Percentiles rank a stretch among this genome's conserved stretches.
These are phyloP conservation scores for Aureobasidium melanogenum DNA, from an alignment of 2,329 filamentous ascomycete species.

Conservation along the genomic window DNA sequence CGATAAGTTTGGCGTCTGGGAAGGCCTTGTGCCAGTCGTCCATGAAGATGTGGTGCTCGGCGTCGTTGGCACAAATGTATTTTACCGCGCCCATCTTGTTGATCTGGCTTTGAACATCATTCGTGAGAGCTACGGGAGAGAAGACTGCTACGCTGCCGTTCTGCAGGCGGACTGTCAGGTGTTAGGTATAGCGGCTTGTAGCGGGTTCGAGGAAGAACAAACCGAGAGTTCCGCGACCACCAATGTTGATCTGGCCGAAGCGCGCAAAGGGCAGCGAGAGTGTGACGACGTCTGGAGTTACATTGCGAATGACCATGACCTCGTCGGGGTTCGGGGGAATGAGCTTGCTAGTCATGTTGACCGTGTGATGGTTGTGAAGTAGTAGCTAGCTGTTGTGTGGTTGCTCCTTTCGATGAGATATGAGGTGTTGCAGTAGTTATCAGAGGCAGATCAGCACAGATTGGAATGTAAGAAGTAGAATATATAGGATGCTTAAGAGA, in stretches of 20 bases:
- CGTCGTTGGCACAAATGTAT: constrained; percentile 81
- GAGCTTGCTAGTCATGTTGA: constrained; percentile 21
- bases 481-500: background rate
- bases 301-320: constrained; percentile 81
- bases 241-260: constrained; percentile 70
- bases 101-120: constrained; percentile 56
- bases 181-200: background rate
- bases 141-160: constrained; percentile 78
- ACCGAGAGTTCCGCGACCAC: constrained; percentile 81
- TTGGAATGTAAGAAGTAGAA: background rate
- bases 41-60: constrained; percentile 93
- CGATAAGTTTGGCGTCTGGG: constrained; percentile 71
- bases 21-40: constrained; percentile 74
- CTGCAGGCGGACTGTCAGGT: constrained; percentile 58
- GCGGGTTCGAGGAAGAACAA: constrained; percentile 20
- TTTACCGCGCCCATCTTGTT: constrained; percentile 46
- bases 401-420: background rate
- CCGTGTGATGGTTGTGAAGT: background rate
- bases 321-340: constrained; percentile 59
- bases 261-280: constrained; percentile 78
- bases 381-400: background rate
- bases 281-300: constrained; percentile 70
- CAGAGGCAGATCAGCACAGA: background rate
- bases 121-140: constrained; percentile 80
- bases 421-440: background rate